Evolutionary conservation across 352 stramenopile species (phyloP).

Genomic region (Phytophthora citrophthora): DNA sequence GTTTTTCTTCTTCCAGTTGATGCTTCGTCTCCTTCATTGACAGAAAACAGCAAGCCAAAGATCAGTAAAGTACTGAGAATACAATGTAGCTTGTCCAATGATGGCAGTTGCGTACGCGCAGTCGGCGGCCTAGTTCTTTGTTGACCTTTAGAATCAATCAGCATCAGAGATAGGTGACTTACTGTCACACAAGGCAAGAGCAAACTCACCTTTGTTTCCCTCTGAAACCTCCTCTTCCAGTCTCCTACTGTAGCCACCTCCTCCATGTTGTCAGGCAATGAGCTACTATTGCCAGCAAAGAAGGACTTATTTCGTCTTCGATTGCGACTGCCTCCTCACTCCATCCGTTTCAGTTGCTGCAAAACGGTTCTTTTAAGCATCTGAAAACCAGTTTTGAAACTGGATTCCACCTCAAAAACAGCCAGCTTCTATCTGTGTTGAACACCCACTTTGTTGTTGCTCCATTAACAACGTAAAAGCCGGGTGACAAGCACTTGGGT

Average conservation of each 20-base stretch:
- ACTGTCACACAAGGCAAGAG: background rate
- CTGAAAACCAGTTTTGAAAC: no score
- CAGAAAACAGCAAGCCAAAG: conserved; percentile 1
- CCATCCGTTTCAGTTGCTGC: conserved; percentile 29
- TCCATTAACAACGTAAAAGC: background rate
- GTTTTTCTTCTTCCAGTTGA: conserved; percentile 49
- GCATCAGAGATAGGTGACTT: background rate
- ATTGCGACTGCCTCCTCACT: conserved; percentile 32
- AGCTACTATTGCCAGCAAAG: background rate
- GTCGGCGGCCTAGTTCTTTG: conserved; percentile 66
- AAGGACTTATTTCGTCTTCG: conserved; percentile 24
- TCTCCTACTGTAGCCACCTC: conserved; percentile 29
- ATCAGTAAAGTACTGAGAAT: background rate
- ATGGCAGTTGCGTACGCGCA: conserved; percentile 47
- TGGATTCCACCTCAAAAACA: conserved; percentile 3
- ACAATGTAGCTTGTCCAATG: no score
- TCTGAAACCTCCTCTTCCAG: conserved; percentile 72
- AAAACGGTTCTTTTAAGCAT: conserved; percentile 11
- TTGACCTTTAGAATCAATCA: conserved; percentile 57
- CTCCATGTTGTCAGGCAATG: conserved; percentile 10
- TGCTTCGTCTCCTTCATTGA: conserved; percentile 53
- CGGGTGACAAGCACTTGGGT: background rate
- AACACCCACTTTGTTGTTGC: conserved; percentile 8
- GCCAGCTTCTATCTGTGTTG: background rate
- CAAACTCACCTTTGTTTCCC: conserved; percentile 62